Evolutionary conservation across 2,329 filamentous ascomycete genomes (phyloP), one percentile per base, ranked within the genome.

Genomic region (Alternaria sp.): DNA sequence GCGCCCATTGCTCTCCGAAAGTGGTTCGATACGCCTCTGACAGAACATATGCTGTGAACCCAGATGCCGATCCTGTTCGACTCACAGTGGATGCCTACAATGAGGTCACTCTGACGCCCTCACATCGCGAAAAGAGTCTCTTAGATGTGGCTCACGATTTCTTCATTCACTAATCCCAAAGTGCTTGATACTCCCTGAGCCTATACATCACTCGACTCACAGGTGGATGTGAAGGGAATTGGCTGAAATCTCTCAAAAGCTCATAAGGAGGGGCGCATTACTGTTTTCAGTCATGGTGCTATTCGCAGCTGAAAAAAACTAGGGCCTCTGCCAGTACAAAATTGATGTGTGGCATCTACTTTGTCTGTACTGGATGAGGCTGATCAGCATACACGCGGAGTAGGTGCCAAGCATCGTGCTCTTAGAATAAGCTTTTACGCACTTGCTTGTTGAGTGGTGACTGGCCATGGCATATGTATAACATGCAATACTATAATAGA

Each of bases 21-120:
- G 34, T 69, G 64, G 64, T 53, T 52, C 22, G 63, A 67, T 9
- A 69, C 68, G 63, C 66, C 65, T 22, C 34, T 12, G 46, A 51
- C n/a, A 67, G 59, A 22, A 34, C 56, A 20, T 56, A 60, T 39
- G 11, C 59, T 8, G 32, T 46, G n/a, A 41, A 64, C n/a, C 57
- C 57, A 22, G 57, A 64, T 34, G 38, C 55, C 18, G 62, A 67
- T 39, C 63, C 57, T 16, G 64, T 63, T 18, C 42, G 30, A 34
- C 11, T 63, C 9, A 58, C 61, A 14, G 65, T 66, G 20, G 62
- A 69, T 49, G 46, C 55, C 36, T 72, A 14, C 34, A 38, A 60
- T 48, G 59, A 70, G 51, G 46, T 65, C 36, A 64, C 55, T 36
- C 39, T 58, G 11, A 66, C 63, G 12, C 44, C 18, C 30, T n/a